A percentile compares a stretch with the other conserved stretches of the same genome.
phyloP scores from a whole-genome alignment of 176 grass and related monocot species.

The Phoenix dactylifera region DNA sequence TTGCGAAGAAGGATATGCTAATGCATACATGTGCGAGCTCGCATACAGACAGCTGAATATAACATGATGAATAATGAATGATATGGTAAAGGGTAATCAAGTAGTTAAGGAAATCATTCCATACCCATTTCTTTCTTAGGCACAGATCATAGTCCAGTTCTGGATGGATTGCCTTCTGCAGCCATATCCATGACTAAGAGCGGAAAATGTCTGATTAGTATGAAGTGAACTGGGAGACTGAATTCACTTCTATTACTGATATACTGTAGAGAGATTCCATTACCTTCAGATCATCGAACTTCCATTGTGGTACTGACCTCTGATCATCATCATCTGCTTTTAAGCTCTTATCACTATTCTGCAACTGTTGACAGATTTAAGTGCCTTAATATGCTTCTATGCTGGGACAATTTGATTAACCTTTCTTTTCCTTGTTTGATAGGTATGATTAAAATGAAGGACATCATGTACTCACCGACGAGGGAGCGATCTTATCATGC shows the following conservation, averaged over 20 bases:
- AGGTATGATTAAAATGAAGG: too few relatives aligned
- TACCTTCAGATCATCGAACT: constrained; percentile 89
- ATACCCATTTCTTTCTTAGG: constrained; percentile 90
- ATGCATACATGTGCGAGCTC: too few relatives aligned
- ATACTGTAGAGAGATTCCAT: too few relatives aligned
- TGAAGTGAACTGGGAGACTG: too few relatives aligned
- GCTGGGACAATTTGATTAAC: too few relatives aligned
- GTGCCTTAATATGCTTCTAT: too few relatives aligned
- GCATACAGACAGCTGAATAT: too few relatives aligned
- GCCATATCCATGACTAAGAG: constrained; percentile 82
- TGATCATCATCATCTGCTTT: constrained; percentile 38
- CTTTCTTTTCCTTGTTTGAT: too few relatives aligned
- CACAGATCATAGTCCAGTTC: constrained; percentile 82
- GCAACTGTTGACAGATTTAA: constrained; percentile 9
- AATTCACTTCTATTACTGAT: too few relatives aligned
- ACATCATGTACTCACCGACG: constrained; percentile 31
- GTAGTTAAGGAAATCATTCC: neutral
- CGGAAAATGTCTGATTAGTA: neutral
- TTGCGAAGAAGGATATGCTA: too few relatives aligned
- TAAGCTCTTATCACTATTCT: constrained; percentile 53
- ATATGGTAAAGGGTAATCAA: too few relatives aligned
- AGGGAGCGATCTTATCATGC: constrained; percentile 12
- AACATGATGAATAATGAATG: too few relatives aligned
- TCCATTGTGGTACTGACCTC: constrained; percentile 38
- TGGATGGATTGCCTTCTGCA: constrained; percentile 98